A percentile compares a stretch with the other conserved stretches of the same genome.
Evolutionary conservation across 805 yeast species (phyloP).

Genomic region (Cyberlindnera maclurae): DNA sequence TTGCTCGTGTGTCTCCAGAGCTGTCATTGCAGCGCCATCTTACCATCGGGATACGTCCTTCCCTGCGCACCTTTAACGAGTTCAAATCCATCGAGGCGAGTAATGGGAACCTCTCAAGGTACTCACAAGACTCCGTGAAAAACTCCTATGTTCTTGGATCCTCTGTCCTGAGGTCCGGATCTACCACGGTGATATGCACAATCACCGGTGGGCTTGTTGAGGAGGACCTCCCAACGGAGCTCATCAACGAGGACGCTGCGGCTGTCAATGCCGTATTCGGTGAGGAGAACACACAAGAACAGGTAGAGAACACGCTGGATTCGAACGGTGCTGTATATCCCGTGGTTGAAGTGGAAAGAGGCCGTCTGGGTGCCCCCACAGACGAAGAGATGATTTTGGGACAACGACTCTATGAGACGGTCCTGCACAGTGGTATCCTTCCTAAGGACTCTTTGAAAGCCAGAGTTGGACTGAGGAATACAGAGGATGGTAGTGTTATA

Average conservation of each 20-base stretch:
- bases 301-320: slow-evolving; percentile 19
- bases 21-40: slow-evolving; percentile 74
- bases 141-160: slow-evolving; percentile 50
- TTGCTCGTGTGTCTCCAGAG: slow-evolving; percentile 83
- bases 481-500: slow-evolving; percentile 41
- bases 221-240: slow-evolving; percentile 36
- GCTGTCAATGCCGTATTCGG: slow-evolving; percentile 26
- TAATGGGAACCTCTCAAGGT: slow-evolving; percentile 32
- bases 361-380: slow-evolving; percentile 73
- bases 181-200: slow-evolving; percentile 66
- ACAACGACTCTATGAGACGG: slow-evolving; percentile 54
- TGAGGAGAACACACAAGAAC: slow-evolving; percentile 25
- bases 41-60: slow-evolving; percentile 69
- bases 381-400: slow-evolving; percentile 77
- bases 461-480: slow-evolving; percentile 44
- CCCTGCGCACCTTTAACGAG: slow-evolving; percentile 62
- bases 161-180: slow-evolving; percentile 60
- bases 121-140: slow-evolving; percentile 24
- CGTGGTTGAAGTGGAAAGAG: slow-evolving; percentile 68
- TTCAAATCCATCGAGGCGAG: slow-evolving; percentile 50
- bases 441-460: slow-evolving; percentile 46
- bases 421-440: slow-evolving; percentile 51
- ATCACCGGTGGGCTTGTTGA: slow-evolving; percentile 64
- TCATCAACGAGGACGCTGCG: slow-evolving; percentile 34
- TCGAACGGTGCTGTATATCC: slow-evolving; percentile 51